phyloP scores from a whole-genome alignment of 192 early-diverging fungal genomes.

The Thamnidium elegans region DNA sequence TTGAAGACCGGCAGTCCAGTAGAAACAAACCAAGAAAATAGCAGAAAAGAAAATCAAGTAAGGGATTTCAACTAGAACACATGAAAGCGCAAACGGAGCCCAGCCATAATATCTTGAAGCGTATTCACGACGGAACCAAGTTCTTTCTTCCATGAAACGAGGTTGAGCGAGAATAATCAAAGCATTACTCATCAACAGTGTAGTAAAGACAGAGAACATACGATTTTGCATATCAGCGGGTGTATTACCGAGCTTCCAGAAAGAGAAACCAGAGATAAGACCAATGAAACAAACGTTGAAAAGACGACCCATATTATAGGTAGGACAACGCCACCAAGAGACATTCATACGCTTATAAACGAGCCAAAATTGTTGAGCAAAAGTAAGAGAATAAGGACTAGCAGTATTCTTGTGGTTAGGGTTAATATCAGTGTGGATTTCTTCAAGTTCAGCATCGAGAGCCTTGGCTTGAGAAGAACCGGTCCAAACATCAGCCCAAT shows the following conservation, averaged over 20 bases:
- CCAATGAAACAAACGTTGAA: conserved; percentile 52
- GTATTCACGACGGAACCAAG: conserved; percentile 59
- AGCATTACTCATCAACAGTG: conserved; percentile 48
- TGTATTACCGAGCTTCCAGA: conserved; percentile 56
- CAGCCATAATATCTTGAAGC: conserved; percentile 65
- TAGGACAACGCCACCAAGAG: conserved; percentile 66
- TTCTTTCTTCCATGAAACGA: conserved; percentile 57
- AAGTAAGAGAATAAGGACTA: conserved; percentile 24
- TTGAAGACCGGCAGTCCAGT: conserved; percentile 61
- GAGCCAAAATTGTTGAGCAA: conserved; percentile 46
- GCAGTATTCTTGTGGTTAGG: conserved; percentile 6
- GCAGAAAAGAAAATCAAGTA: conserved; percentile 53
- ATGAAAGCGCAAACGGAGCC: conserved; percentile 59
- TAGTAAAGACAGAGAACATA: conserved; percentile 46
- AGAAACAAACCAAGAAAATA: conserved; percentile 55
- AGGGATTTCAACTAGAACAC: conserved; percentile 59
- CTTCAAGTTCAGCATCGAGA: conserved; percentile 52
- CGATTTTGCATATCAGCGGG: conserved; percentile 59
- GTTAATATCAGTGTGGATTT: conserved; percentile 33
- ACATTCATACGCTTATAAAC: conserved; percentile 67
- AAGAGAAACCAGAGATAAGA: conserved; percentile 68
- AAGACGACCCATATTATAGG: conserved; percentile 68
- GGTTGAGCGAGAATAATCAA: conserved; percentile 65
- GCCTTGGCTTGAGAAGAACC: conserved; percentile 49
- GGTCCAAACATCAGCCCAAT: conserved; percentile 78